Percentiles rank a stretch among this genome's conserved stretches.
Evolutionary conservation across 2,329 filamentous ascomycete genomes (phyloP).

Genomic region (Ophiocordyceps camponoti-floridani): DNA sequence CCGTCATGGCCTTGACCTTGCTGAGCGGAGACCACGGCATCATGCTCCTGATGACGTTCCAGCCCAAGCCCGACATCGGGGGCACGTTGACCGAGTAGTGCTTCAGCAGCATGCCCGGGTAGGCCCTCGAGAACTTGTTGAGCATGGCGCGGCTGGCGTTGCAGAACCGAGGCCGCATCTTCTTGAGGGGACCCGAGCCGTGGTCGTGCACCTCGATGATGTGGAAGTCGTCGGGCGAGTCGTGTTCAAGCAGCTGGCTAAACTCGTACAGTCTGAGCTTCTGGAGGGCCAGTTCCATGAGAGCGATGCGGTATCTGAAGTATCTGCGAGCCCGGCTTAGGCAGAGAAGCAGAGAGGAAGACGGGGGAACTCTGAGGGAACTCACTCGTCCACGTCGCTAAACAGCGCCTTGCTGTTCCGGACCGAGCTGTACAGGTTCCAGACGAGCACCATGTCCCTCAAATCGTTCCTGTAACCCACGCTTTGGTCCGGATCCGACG

Average conservation of each 20-base stretch:
- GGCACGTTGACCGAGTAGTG: conserved; percentile 97
- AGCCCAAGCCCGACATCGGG: conserved; percentile 77
- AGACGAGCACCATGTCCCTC: conserved; percentile 44
- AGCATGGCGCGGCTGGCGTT: conserved; percentile 67
- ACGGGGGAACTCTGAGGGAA: conserved; percentile 6
- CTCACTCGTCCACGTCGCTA: conserved; percentile 63
- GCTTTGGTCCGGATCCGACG: conserved; percentile 26
- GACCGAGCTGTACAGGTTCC: conserved; percentile 84
- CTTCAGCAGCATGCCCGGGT: conserved; percentile 67
- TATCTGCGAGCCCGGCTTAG: conserved; percentile 36
- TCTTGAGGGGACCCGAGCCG: conserved; percentile 62
- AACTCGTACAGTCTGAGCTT: conserved; percentile 55
- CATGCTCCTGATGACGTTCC: conserved; percentile 57
- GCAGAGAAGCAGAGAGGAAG: neutral
- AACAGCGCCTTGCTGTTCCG: conserved; percentile 75
- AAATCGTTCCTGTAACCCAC: neutral
- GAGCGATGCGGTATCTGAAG: conserved; percentile 71
- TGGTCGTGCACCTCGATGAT: conserved; percentile 93
- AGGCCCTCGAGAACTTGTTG: conserved; percentile 60
- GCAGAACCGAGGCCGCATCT: conserved; percentile 61
- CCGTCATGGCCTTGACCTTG: conserved; percentile 64
- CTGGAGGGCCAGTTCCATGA: conserved; percentile 74
- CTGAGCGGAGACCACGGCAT: conserved; percentile 55
- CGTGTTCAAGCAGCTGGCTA: conserved; percentile 53
- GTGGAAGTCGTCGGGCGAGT: conserved; percentile 67